Evolutionary conservation across 495 filamentous ascomycete genomes (phyloP), one percentile per base, ranked within the genome.

Genomic region (Podospora fimiseda): DNA sequence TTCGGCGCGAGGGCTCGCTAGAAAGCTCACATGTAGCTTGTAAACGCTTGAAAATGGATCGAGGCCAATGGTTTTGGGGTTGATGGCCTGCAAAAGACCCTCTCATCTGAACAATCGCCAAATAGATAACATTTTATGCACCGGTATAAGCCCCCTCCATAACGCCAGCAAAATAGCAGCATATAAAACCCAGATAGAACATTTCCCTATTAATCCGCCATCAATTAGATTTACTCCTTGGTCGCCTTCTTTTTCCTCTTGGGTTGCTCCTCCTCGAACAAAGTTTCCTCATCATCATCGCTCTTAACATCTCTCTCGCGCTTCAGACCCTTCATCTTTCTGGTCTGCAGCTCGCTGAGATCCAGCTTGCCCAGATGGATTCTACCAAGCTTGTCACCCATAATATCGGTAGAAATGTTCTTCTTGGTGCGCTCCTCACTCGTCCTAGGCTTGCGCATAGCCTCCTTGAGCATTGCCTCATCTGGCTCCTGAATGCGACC

Each of bases 241-340:
- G 13, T 18, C 36, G 50, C 52, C 36, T 45, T 40, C 13, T 30
- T 49, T 42, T 61, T 63, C 55, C 40, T 58, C 51, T 61, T 64
- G 50, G 48, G 43, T 47, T 54, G 46, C 47, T 48, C 56, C 19
- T 46, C 55, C 18, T 52, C 54, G 7, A 51, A 46, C 6, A 43
- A 39, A 11, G 43, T 58, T 24, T 39, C 55, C 24, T 52, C 57
- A 13, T 41, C 53, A 37, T 60, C 63, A 13, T 43, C 36, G 38
- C 56, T 49, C 18, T 44, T 49, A 18, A 80, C 75, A 53, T 82
- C 80, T 16, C 84, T 71, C 21, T 78, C 77, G 46, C 94, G 76
- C 80, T 97, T 97, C 57, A 98, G 69, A 52, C 93, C 93, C 82
- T 98, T 98, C 91, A 98, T 96, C 84, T 98, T 98, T 64, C 93